phyloP scores from a whole-genome alignment of 176 grass and related monocot species.

The Aegilops umbellulata region DNA sequence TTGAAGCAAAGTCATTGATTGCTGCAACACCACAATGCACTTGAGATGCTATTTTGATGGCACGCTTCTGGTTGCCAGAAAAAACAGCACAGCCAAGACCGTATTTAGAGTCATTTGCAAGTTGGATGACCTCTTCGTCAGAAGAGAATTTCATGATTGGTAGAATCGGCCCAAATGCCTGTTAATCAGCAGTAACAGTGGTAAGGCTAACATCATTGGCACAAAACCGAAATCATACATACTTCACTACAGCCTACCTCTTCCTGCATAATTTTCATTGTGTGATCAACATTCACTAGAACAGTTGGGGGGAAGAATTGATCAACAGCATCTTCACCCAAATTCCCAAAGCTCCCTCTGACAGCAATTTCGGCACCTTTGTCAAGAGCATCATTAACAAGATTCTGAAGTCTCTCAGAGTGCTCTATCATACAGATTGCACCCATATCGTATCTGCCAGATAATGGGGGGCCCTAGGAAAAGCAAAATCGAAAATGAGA shows the following conservation, averaged over 20 bases:
- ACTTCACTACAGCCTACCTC: conserved; percentile 54
- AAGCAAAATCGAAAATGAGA: neutral
- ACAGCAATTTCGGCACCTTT: conserved; percentile 87
- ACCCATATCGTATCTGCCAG: conserved; percentile 97
- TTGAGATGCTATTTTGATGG: conserved; percentile 87
- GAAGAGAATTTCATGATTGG: conserved; percentile 93
- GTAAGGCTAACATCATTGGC: neutral
- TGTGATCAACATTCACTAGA: conserved; percentile 88
- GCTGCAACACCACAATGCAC: conserved; percentile 85
- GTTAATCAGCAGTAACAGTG: conserved; percentile 13
- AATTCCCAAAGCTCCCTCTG: conserved; percentile 83
- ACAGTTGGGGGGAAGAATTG: conserved; percentile 97
- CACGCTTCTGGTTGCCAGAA: conserved; percentile 79
- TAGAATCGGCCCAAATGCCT: conserved; percentile 92
- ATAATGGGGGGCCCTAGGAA: conserved; percentile 67
- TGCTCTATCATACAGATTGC: conserved; percentile 97
- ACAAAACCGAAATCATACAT: neutral
- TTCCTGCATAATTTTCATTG: conserved; percentile 99
- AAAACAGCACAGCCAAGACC: conserved; percentile 97
- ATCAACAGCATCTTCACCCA: conserved; percentile 90
- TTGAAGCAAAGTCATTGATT: conserved; percentile 96
- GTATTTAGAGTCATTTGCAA: conserved; percentile 96
- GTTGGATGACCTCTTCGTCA: conserved; percentile 82
- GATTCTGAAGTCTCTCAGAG: conserved; percentile 85
- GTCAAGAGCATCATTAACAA: conserved; percentile 84